Evolutionary conservation across 208 protist species (phyloP), one percentile per base, ranked within the genome.

Genomic region (Trypanosoma congolense): DNA sequence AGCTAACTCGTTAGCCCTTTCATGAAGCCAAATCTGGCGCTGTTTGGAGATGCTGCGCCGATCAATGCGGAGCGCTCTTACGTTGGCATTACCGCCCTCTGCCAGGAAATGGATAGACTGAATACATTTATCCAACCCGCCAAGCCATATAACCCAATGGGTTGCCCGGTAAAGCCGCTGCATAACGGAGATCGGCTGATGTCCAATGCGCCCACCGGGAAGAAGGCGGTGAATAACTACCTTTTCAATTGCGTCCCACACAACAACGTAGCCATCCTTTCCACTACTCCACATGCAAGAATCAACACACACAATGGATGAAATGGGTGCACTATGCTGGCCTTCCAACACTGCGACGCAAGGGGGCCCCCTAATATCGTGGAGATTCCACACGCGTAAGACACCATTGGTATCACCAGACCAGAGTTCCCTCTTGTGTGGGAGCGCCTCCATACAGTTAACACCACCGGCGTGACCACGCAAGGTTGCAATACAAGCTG

Each of bases 221-320:
- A 52, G 29, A 53, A 66, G 41, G 12, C 51, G 60, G 19, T 45
- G 42, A 16, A 66, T 6, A 4, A 41, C 28, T 8, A 12, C 0
- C n/a, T 25, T 12, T 9, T 59, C 51, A 26, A 31, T 42, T 2
- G 43, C 28, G 40, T 66, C 51, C 60, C 60, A 66, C 3, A 66
- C 49, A 57, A 80, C 62, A 24, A 92, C 61, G 24, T 48, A 68
- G 49, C 78, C 75, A 53, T 84, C 75, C 67, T 84, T 86, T 48
- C 64, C 77, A 49, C 81, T 75, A 35, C 63, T 80, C 85, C 80
- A 92, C 51, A 92, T 72, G 35, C 65, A 73, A 31, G 80, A 70
- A 22, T 56, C 74, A 29, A 90, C 57, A 51, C 65, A 61, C 36
- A 61, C 61, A 56, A 90, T 45, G 19, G 74, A 54, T 5, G 72